Conservation (phyloP, 441 rosid species). For the Jatropha podagrica region DNA sequence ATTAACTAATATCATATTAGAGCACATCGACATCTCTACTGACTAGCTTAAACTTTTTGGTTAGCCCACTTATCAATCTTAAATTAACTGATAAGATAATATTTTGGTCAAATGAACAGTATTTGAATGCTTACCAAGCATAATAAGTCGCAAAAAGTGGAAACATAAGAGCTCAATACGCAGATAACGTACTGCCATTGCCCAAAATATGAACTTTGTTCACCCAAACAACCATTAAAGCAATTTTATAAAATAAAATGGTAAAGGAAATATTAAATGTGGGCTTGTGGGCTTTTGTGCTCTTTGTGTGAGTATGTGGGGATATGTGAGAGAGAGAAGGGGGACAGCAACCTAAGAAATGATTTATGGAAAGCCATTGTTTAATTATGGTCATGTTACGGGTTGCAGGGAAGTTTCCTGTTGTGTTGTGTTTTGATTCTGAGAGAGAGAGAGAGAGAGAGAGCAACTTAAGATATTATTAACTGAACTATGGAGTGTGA, state of each 20-base stretch:
- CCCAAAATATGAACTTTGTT: neutral
- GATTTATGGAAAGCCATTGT: neutral
- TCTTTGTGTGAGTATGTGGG: neutral
- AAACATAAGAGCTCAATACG: neutral
- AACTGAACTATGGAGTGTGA: neutral
- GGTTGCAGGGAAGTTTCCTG: neutral
- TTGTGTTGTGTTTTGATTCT: neutral
- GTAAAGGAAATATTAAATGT: neutral
- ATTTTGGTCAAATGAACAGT: neutral
- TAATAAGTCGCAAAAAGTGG: neutral
- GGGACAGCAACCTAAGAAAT: neutral
- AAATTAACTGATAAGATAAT: neutral
- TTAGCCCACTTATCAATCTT: too few relatives aligned
- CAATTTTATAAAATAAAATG: neutral
- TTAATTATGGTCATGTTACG: neutral
- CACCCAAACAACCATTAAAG: neutral
- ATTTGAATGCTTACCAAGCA: neutral
- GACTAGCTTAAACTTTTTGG: neutral
- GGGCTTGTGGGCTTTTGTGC: neutral
- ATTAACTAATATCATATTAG: neutral
- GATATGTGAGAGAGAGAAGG: neutral
- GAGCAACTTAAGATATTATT: neutral
- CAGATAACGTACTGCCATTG: neutral
- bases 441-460: neutral
- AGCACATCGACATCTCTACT: neutral